phyloP scores from a whole-genome alignment of 1,284 basidiomycete genomes.

The Trichosporon coremiiforme region DNA sequence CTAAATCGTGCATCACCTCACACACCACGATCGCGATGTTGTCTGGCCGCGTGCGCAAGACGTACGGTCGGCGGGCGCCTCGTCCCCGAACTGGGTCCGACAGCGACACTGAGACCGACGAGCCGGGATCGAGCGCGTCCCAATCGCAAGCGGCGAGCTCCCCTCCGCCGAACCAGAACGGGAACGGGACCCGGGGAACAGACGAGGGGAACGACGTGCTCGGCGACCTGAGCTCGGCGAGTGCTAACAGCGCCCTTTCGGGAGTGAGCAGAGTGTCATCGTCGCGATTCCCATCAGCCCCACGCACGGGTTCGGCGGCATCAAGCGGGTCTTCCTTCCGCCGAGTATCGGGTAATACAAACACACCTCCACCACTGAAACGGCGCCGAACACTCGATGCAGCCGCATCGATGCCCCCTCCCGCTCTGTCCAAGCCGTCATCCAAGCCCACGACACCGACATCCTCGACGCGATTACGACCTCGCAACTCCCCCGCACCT shows the following conservation, averaged over 20 bases:
- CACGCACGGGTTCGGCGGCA: neutral
- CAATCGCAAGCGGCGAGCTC: neutral
- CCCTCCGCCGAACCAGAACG: neutral
- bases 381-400: conserved; percentile 4
- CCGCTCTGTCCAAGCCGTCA: conserved; percentile 8
- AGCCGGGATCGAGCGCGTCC: conserved; percentile 10
- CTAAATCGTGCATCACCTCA: neutral
- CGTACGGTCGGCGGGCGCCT: conserved; percentile 4
- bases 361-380: conserved; percentile 16
- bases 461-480: neutral
- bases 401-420: conserved; percentile 10
- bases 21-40: conserved; percentile 8
- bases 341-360: neutral
- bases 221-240: neutral
- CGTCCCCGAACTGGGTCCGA: neutral
- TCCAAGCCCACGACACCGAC: conserved; percentile 13
- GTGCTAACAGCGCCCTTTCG: neutral
- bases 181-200: neutral
- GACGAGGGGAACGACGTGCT: neutral
- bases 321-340: conserved; percentile 1
- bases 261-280: neutral
- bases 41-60: conserved; percentile 18
- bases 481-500: conserved; percentile 21
- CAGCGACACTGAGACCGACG: conserved; percentile 13
- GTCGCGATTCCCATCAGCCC: neutral